These are phyloP conservation scores for Globisporangium spiculum DNA, from an alignment of 352 stramenopile species.

Conservation along the genomic window DNA sequence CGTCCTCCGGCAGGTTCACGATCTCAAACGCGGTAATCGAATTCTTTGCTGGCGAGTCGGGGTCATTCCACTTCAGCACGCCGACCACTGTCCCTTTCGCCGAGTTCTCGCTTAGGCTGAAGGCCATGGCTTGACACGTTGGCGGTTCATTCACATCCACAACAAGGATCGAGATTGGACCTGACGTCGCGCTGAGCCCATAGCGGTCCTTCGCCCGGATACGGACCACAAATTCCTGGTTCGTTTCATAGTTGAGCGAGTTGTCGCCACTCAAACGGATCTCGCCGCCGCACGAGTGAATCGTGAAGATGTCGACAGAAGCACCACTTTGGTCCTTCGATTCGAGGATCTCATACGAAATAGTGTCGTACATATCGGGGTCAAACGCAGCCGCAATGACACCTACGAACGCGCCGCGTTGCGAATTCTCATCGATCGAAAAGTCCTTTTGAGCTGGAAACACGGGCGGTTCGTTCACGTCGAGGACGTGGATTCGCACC, in stretches of 20 bases:
- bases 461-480: constrained; percentile 49
- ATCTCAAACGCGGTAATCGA: constrained; percentile 48
- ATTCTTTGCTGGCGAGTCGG: constrained; percentile 34
- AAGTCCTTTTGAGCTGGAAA: constrained; percentile 31
- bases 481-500: constrained; percentile 35
- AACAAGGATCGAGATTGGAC: constrained; percentile 18
- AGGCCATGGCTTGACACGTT: constrained; percentile 16
- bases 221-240: constrained; percentile 24
- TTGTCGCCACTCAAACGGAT: constrained; percentile 32
- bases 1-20: constrained; percentile 16
- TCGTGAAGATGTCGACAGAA: constrained; percentile 47
- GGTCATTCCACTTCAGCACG: constrained; percentile 36
- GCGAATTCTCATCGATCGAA: constrained; percentile 35
- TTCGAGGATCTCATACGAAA: constrained; percentile 37
- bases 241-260: constrained; percentile 37
- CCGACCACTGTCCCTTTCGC: constrained; percentile 21
- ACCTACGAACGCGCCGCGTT: constrained; percentile 31
- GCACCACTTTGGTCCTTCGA: constrained; percentile 23
- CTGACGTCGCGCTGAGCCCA: constrained; percentile 27
- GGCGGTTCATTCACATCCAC: constrained; percentile 33
- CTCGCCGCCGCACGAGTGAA: constrained; percentile 57
- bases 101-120: constrained; percentile 28
- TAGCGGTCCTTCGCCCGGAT: constrained; percentile 46
- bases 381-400: constrained; percentile 34
- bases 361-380: constrained; percentile 42